phyloP scores from a whole-genome alignment of 805 yeast species.

The Yamadazyma philogaea region DNA sequence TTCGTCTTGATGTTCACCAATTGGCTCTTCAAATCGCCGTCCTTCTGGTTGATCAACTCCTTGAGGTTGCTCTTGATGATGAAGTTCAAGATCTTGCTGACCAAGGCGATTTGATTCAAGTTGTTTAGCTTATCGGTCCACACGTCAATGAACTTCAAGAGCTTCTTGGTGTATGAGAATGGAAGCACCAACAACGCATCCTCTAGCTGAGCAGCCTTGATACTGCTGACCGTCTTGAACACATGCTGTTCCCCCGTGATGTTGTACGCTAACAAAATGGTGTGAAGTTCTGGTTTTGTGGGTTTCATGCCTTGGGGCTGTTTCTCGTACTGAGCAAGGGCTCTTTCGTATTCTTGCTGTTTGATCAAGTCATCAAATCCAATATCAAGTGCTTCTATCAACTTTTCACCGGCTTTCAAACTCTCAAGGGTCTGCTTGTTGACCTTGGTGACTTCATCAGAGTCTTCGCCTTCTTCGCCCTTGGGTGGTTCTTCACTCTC shows the following conservation, averaged over 20 bases:
- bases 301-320: slow-evolving; percentile 42
- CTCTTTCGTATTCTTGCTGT: slow-evolving; percentile 46
- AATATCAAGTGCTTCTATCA: slow-evolving; percentile 88
- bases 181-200: slow-evolving; percentile 92
- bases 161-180: slow-evolving; percentile 71
- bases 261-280: slow-evolving; percentile 71
- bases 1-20: slow-evolving; percentile 60
- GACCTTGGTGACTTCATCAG: slow-evolving; percentile 61
- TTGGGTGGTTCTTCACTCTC: slow-evolving; percentile 48
- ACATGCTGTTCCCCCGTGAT: slow-evolving; percentile 77
- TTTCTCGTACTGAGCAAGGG: slow-evolving; percentile 33
- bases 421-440: slow-evolving; percentile 85
- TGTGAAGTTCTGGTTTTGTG: slow-evolving; percentile 58
- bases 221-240: slow-evolving; percentile 62
- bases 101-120: slow-evolving; percentile 54
- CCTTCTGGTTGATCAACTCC: slow-evolving; percentile 72
- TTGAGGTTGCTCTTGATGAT: slow-evolving; percentile 68
- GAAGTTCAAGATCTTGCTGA: slow-evolving; percentile 76
- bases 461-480: slow-evolving; percentile 36
- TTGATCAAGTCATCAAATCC: slow-evolving; percentile 69
- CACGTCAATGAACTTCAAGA: slow-evolving; percentile 68
- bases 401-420: slow-evolving; percentile 87
- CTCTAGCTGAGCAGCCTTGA: slow-evolving; percentile 81
- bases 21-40: slow-evolving; percentile 59
- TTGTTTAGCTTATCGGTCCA: slow-evolving; percentile 57